Evolutionary conservation across 352 stramenopile genomes (phyloP).

Genomic region (Globisporangium spiculum): DNA sequence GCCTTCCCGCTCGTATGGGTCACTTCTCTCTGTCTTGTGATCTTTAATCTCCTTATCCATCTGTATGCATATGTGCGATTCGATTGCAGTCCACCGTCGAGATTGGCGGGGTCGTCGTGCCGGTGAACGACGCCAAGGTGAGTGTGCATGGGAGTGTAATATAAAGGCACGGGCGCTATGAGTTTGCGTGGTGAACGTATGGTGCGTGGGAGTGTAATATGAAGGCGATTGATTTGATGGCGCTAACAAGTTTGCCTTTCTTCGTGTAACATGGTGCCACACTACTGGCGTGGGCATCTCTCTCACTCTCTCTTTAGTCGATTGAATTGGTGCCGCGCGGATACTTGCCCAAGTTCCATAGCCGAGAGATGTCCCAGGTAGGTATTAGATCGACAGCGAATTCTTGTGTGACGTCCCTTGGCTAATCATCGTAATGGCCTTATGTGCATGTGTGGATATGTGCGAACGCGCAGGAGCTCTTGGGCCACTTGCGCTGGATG

Average conservation of each 20-base stretch:
- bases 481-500: constrained; percentile 85
- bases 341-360: constrained; percentile 40
- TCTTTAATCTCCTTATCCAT: not conserved
- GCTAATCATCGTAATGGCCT: not conserved
- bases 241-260: not conserved
- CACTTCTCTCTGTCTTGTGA: not conserved
- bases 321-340: constrained; percentile 55
- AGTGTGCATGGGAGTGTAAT: not conserved
- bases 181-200: too few relatives aligned
- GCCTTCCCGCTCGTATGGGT: not conserved
- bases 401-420: not conserved
- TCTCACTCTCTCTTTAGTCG: constrained; percentile 19
- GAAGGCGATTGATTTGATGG: too few relatives aligned
- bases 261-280: not conserved
- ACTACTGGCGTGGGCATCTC: not conserved
- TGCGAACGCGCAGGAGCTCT: constrained; percentile 39
- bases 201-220: not conserved
- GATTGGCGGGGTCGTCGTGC: constrained; percentile 53
- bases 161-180: not conserved
- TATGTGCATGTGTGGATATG: not conserved
- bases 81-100: constrained; percentile 34
- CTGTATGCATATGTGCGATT: not conserved
- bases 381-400: not conserved
- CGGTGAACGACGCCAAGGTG: constrained; percentile 31
- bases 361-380: constrained; percentile 45